phyloP scores from a whole-genome alignment of 2,329 filamentous ascomycete genomes.

The Elsinoe ampelina region DNA sequence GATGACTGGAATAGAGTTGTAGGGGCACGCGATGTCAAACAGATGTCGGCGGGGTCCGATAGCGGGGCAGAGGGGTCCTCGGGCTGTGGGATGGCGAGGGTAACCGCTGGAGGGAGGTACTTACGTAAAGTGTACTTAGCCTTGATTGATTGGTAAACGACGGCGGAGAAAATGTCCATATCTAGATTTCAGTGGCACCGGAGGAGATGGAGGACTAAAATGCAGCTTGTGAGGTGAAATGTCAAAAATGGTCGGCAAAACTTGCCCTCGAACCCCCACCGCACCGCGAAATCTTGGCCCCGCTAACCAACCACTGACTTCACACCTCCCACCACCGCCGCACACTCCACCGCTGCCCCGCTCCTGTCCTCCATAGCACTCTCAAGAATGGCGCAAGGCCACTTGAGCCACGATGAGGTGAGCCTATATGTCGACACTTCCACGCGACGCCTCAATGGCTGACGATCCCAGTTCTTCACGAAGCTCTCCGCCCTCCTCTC shows the following conservation, averaged over 20 bases:
- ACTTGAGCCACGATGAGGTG: constrained; percentile 55
- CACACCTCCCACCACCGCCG: neutral
- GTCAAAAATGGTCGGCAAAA: neutral
- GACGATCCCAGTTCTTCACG: constrained; percentile 57
- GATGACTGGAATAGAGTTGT: neutral
- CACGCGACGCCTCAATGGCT: neutral
- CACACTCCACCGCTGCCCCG: neutral
- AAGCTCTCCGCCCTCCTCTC: constrained; percentile 60
- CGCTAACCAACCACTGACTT: neutral
- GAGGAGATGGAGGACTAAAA: neutral
- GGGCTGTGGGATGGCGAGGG: neutral
- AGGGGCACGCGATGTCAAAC: neutral
- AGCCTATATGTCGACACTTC: constrained; percentile 9
- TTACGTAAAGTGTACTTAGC: neutral
- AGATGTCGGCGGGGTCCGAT: constrained; percentile 10
- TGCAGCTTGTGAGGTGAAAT: neutral
- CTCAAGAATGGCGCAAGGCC: constrained; percentile 39
- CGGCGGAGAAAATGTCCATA: neutral
- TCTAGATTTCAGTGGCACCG: too few relatives aligned
- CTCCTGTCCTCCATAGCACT: neutral
- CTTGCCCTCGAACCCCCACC: neutral
- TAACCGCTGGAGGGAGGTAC: neutral
- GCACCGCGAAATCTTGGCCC: constrained; percentile 3
- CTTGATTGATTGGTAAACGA: neutral
- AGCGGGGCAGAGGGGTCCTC: neutral